A percentile compares a stretch with the other conserved stretches of the same genome.
These are phyloP conservation scores for Pseudozyma thailandica DNA, from an alignment of 1,284 basidiomycete genomes.

Conservation along the genomic window DNA sequence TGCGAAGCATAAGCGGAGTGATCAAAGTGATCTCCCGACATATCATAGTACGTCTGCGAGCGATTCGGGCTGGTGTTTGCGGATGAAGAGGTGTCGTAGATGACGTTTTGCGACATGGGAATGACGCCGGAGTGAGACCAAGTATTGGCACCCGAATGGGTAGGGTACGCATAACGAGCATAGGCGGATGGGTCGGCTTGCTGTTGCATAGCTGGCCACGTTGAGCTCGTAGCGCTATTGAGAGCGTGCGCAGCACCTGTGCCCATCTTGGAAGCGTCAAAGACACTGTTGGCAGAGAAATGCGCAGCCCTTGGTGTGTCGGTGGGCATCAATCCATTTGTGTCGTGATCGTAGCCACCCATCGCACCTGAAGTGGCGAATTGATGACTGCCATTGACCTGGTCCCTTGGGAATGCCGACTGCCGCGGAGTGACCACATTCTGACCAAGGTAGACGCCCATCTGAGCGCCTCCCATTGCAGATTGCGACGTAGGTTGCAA, in stretches of 20 bases:
- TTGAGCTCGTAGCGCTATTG: constrained; percentile 5
- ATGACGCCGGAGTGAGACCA: constrained; percentile 19
- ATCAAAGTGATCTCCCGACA: constrained; percentile 33
- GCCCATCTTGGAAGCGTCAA: constrained; percentile 20
- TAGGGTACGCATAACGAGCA: constrained; percentile 28
- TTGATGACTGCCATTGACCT: constrained; percentile 15
- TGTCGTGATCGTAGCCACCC: constrained; percentile 20
- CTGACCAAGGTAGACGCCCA: constrained; percentile 15
- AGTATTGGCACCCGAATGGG: constrained; percentile 14
- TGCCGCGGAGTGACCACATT: constrained; percentile 40
- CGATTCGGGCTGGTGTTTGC: constrained; percentile 41
- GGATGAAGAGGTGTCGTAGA: constrained; percentile 41
- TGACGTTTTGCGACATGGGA: constrained; percentile 40
- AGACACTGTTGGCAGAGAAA: constrained; percentile 13
- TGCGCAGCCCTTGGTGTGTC: constrained; percentile 31
- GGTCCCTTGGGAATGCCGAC: constrained; percentile 26
- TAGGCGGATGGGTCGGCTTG: constrained; percentile 19
- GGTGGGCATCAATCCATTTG: constrained; percentile 10
- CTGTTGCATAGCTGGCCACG: constrained; percentile 21
- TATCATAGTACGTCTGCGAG: constrained; percentile 40
- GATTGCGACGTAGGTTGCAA: constrained; percentile 22
- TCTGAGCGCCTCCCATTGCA: constrained; percentile 7
- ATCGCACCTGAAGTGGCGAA: constrained; percentile 9
- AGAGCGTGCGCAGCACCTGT: constrained; percentile 21
- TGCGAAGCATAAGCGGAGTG: constrained; percentile 20